Evolutionary conservation across 345 rosid genomes (phyloP), one percentile per base, ranked within the genome.

Genomic region (Nasturtium officinale): DNA sequence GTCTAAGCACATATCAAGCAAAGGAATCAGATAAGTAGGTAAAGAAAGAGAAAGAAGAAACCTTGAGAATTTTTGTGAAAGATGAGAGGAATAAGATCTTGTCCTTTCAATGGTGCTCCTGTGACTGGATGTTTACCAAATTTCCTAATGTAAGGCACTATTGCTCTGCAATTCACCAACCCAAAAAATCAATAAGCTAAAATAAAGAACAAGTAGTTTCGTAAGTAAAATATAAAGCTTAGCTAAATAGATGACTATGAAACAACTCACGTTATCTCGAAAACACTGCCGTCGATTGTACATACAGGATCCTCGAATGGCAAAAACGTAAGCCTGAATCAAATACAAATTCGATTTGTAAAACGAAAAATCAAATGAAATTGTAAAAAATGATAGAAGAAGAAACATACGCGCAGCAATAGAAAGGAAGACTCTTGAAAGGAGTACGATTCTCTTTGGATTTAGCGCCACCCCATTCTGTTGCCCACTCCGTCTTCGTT

Each of bases 391-490:
- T 47, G 16, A 43, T 13, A 3, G 61, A 33, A 62, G 33, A 8
- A 48, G 8, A 13, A 28, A 52, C 80, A 26, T 85, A 91, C 99
- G 96, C 93, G 99, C 97, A 95, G 86, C 96, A 91, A 61, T 90
- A 90, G 90, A 87, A 91, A 53, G 97, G 97, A 48, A 95, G 96
- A 71, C 96, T 90, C 74, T 90, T 90, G 90, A 89, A 95, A 59
- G 90, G 93, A 15, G 96, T 84, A 7, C 79, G 82, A 42, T 73
- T 68, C 64, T 90, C 93, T 80, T 85, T 95, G 56, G 91, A 84
- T 79, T 91, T 95, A 61, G 97, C 96, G 63, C 99, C 99, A 32
- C 99, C 96, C 97, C 97, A 95, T 67, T 95, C 98, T 26, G 96
- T 95, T 63, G 96, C 96, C 99, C 96, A 95, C 76, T 91, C 99